phyloP scores from a whole-genome alignment of 2,329 filamentous ascomycete species.

The Magnaporthales sp. region DNA sequence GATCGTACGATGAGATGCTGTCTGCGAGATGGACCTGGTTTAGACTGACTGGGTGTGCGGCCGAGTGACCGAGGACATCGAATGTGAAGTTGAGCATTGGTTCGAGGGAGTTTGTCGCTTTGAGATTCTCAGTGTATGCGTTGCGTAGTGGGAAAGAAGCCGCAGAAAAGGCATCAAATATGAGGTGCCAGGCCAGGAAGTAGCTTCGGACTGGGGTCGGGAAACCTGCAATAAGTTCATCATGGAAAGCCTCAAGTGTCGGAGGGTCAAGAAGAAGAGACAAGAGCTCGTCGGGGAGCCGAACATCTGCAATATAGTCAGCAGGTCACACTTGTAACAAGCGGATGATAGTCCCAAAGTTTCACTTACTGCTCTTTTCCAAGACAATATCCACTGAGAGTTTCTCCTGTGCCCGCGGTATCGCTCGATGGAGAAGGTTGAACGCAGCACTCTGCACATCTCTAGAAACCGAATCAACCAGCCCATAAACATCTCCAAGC shows the following conservation, averaged over 20 bases:
- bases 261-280: conserved; percentile 76
- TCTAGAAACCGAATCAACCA: conserved; percentile 67
- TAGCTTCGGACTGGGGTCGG: conserved; percentile 68
- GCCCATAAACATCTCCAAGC: conserved; percentile 59
- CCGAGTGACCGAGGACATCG: conserved; percentile 73
- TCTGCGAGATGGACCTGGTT: conserved; percentile 55
- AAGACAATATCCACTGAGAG: conserved; percentile 69
- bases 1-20: conserved; percentile 46
- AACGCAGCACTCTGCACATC: conserved; percentile 76
- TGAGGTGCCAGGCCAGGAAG: conserved; percentile 77
- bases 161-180: conserved; percentile 76
- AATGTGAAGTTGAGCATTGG: conserved; percentile 73
- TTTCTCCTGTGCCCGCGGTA: conserved; percentile 71
- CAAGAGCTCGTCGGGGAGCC: conserved; percentile 74
- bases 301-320: conserved; percentile 36
- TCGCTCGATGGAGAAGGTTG: conserved; percentile 67
- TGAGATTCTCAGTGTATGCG: conserved; percentile 73
- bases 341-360: neutral
- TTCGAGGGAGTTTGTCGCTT: conserved; percentile 58
- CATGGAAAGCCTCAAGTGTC: conserved; percentile 56
- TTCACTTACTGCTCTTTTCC: conserved; percentile 47
- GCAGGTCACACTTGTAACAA: neutral
- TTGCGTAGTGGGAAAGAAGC: conserved; percentile 75
- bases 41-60: conserved; percentile 64
- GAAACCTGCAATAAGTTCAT: conserved; percentile 58